Evolutionary conservation across 306 rosid species (phyloP).

Genomic region (Geum urbanum): DNA sequence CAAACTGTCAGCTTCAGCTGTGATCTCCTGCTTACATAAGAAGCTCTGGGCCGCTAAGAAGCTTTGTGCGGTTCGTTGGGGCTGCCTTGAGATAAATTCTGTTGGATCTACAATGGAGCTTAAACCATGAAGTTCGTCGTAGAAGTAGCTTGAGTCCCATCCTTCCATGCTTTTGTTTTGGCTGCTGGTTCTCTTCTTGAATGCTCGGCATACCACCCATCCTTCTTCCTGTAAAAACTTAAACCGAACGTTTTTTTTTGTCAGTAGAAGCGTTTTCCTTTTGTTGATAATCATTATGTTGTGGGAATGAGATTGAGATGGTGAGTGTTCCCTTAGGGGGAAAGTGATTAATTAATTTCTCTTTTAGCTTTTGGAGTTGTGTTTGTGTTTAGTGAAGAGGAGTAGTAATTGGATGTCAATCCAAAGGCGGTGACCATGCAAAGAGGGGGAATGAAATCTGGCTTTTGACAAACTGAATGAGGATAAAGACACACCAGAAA

Average conservation of each 20-base stretch:
- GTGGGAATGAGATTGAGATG: conserved; percentile 13
- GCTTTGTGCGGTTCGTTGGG: conserved; percentile 47
- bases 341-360: background rate
- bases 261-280: background rate
- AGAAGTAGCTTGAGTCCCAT: conserved; percentile 65
- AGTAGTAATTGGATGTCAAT: conserved; percentile 32
- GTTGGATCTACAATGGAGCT: conserved; percentile 48
- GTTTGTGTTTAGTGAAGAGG: conserved; percentile 32
- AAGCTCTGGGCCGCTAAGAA: conserved; percentile 34
- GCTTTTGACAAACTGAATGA: conserved; percentile 38
- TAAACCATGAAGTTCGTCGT: conserved; percentile 49
- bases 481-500: conserved; percentile 35
- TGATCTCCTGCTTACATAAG: conserved; percentile 70
- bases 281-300: background rate
- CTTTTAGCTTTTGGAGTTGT: conserved; percentile 28
- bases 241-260: conserved; percentile 1
- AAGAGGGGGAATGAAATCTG: conserved; percentile 18
- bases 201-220: conserved; percentile 97
- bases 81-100: conserved; percentile 51
- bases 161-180: conserved; percentile 57
- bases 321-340: background rate
- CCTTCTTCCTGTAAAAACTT: conserved; percentile 82
- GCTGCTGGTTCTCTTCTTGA: conserved; percentile 66
- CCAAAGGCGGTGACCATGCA: conserved; percentile 23
- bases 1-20: conserved; percentile 45